These are phyloP conservation scores for Coemansia sp. DNA, from an alignment of 192 early-diverging fungal genomes.

Conservation along the genomic window DNA sequence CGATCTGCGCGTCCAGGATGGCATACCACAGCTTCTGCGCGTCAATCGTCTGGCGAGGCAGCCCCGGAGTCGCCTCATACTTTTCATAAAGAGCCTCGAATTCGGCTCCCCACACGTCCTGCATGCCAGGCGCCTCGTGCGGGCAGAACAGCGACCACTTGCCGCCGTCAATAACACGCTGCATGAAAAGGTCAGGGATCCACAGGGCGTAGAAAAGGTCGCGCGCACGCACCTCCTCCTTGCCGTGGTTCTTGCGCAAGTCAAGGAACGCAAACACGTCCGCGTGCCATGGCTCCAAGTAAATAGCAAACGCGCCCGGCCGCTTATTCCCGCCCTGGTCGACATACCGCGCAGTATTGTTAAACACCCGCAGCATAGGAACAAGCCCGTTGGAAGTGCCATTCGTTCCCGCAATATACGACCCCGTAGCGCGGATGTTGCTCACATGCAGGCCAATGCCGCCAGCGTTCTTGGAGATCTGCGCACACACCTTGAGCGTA, in stretches of 20 bases:
- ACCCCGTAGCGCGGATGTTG: conserved; percentile 92
- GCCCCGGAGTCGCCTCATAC: conserved; percentile 83
- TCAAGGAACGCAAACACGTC: conserved; percentile 98
- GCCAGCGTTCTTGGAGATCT: conserved; percentile 98
- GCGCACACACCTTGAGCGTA: conserved; percentile 95
- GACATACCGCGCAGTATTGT: conserved; percentile 99
- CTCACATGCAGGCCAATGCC: conserved; percentile 98
- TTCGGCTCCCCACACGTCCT: conserved; percentile 92
- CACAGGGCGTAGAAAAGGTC: conserved; percentile 98
- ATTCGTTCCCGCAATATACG: conserved; percentile 98
- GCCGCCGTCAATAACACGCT: conserved; percentile 90
- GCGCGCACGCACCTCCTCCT: conserved; percentile 95
- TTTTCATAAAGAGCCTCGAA: conserved; percentile 84
- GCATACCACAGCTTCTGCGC: conserved; percentile 99
- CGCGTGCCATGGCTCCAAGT: conserved; percentile 98
- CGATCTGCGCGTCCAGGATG: conserved; percentile 93
- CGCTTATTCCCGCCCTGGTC: conserved; percentile 99
- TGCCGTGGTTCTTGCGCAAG: conserved; percentile 96
- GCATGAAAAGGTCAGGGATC: conserved; percentile 98
- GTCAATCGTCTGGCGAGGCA: conserved; percentile 88
- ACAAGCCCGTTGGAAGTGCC: conserved; percentile 95
- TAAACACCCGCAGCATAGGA: conserved; percentile 98
- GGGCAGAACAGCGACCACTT: conserved; percentile 97
- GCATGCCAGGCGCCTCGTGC: conserved; percentile 87
- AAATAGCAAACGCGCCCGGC: conserved; percentile 97